These are phyloP conservation scores for Aphanocladium album DNA, from an alignment of 2,329 filamentous ascomycete genomes.

Conservation along the genomic window DNA sequence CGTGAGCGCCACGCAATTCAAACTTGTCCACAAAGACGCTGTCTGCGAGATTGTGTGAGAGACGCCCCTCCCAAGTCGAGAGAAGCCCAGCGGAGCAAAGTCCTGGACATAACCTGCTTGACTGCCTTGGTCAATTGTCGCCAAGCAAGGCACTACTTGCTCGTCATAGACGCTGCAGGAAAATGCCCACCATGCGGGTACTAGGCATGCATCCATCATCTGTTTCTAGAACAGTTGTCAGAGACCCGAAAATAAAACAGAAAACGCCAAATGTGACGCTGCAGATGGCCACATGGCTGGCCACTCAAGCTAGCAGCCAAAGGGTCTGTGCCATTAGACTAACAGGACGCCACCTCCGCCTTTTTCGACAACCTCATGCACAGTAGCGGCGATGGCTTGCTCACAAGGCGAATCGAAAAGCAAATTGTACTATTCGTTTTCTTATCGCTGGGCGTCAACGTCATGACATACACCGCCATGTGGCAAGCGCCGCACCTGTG, in stretches of 20 bases:
- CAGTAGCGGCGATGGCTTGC: background rate
- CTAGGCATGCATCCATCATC: background rate
- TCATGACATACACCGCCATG: background rate
- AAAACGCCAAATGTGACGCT: background rate
- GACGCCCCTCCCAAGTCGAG: background rate
- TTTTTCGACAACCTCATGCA: background rate
- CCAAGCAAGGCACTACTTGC: background rate
- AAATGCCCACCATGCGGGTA: background rate
- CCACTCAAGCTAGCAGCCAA: background rate
- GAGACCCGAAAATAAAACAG: background rate
- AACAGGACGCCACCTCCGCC: constrained; percentile 3
- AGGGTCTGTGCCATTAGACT: constrained; percentile 2
- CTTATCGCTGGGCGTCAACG: background rate
- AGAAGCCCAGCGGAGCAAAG: background rate
- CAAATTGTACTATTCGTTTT: background rate
- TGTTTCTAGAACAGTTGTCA: background rate
- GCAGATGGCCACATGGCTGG: background rate
- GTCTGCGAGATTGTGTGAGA: background rate
- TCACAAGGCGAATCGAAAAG: background rate
- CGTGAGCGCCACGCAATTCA: background rate
- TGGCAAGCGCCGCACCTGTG: background rate
- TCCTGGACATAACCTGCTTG: background rate
- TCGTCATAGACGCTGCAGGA: background rate
- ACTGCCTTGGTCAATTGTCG: background rate
- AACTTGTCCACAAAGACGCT: background rate